Percentiles rank a stretch among this genome's conserved stretches.
Conservation (phyloP, 23 red algal genomes). For the Chondrus crispus region DNA sequence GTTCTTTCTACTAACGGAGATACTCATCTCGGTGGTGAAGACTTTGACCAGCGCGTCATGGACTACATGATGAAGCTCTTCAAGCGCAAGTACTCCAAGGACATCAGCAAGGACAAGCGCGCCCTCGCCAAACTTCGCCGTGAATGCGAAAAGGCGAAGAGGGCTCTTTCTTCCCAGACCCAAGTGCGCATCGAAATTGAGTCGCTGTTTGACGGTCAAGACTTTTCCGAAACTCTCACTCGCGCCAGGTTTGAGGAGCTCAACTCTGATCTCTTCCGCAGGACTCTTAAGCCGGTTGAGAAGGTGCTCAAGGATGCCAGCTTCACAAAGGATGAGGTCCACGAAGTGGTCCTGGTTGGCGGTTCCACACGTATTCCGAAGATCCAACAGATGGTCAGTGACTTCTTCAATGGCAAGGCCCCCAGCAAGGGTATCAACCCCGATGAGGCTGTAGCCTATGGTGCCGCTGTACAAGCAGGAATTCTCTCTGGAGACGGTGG, state of each 20-base stretch:
- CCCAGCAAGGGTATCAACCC: constrained; percentile 96
- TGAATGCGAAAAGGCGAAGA: constrained; percentile 97
- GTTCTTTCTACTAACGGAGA: constrained; percentile 98
- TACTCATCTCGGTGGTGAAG: constrained; percentile 96
- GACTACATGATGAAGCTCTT: constrained; percentile 99
- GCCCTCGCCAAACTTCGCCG: constrained; percentile 88
- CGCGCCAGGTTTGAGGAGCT: constrained; percentile 98
- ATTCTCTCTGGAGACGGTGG: constrained; percentile 90
- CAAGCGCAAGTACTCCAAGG: constrained; percentile 96
- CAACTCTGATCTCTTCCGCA: constrained; percentile 94
- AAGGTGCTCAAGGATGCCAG: constrained; percentile 91
- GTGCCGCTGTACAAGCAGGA: constrained; percentile 91
- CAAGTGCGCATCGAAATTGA: constrained; percentile 99
- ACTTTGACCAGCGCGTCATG: constrained; percentile 98
- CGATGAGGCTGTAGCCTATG: constrained; percentile 97
- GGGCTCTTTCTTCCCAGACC: constrained; percentile 93
- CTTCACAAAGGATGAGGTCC: constrained; percentile 80
- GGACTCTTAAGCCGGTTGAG: constrained; percentile 96
- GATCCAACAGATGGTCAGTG: constrained; percentile 90
- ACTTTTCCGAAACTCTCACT: constrained; percentile 94
- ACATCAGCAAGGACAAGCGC: constrained; percentile 86
- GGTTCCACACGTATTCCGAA: constrained; percentile 99
- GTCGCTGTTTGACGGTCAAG: constrained; percentile 85
- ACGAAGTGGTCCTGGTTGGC: constrained; percentile 97
- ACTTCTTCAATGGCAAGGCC: constrained; percentile 96